Evolutionary conservation across 2,329 filamentous ascomycete genomes (phyloP).

Genomic region (Elsinoe arachidis): DNA sequence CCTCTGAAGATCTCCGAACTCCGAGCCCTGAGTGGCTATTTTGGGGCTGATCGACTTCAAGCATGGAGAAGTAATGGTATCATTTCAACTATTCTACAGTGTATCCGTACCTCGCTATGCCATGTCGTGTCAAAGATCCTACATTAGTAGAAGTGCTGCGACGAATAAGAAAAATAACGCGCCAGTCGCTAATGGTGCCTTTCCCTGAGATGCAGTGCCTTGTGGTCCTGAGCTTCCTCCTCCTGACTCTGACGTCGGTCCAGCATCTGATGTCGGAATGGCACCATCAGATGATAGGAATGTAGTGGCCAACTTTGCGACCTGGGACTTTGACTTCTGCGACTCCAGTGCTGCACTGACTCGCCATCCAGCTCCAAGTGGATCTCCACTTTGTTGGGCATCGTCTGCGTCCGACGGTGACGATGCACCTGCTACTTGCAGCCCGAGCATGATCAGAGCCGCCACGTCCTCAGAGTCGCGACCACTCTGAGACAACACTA

Average conservation of each 20-base stretch:
- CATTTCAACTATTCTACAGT: neutral
- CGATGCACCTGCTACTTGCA: neutral
- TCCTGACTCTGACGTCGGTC: neutral
- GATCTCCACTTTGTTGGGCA: neutral
- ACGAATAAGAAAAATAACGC: neutral
- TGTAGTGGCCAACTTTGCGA: neutral
- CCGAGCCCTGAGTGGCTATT: neutral
- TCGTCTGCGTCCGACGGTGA: neutral
- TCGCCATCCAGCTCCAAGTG: neutral
- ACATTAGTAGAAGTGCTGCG: neutral
- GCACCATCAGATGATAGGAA: neutral
- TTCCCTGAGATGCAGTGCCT: neutral
- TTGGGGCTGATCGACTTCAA: neutral
- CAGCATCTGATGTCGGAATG: neutral
- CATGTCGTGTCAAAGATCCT: neutral
- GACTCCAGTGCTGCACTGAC: neutral
- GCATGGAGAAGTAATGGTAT: neutral
- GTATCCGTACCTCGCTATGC: neutral
- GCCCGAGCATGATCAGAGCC: neutral
- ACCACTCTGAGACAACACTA: neutral
- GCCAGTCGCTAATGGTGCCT: constrained; percentile 8
- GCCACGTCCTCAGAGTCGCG: neutral
- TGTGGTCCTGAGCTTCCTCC: neutral
- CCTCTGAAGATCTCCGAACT: neutral
- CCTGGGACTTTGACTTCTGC: neutral